A percentile compares a stretch with the other conserved stretches of the same genome.
Conservation (phyloP, 179 eudicot genomes). For the Patellifolia procumbens region DNA sequence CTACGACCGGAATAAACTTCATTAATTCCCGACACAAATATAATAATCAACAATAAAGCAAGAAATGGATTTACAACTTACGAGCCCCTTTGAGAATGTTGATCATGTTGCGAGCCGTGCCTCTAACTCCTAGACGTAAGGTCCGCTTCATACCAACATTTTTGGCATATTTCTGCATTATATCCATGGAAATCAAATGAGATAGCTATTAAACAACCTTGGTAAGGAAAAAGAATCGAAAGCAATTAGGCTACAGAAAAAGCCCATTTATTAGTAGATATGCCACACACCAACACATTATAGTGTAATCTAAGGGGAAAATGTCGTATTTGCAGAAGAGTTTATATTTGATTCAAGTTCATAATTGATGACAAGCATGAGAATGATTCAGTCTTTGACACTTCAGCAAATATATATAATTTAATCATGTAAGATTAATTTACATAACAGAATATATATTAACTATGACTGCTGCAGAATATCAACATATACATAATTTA, state of each 20-base stretch:
- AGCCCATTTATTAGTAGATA: neutral
- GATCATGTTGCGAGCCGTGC: conserved; percentile 89
- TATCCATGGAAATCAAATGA: conserved; percentile 1
- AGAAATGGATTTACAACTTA: conserved; percentile 31
- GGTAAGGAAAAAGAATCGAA: neutral
- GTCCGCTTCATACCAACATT: conserved; percentile 89
- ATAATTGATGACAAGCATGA: neutral
- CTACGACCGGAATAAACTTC: neutral
- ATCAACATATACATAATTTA: neutral
- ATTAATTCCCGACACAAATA: neutral
- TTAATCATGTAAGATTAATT: neutral
- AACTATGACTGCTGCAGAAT: neutral
- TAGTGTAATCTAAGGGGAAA: neutral
- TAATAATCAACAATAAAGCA: neutral
- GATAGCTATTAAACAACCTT: neutral
- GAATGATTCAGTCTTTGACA: neutral
- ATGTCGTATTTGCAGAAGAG: neutral
- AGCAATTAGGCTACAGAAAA: neutral
- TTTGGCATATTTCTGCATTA: conserved; percentile 74
- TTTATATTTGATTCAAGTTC: neutral
- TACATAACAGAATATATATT: neutral
- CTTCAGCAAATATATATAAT: neutral
- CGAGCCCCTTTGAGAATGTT: conserved; percentile 75
- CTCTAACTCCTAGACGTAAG: conserved; percentile 86
- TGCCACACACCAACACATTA: neutral